Base-by-base conservation (phyloP, 345 rosid species). In the Camelina laxa region DNA sequence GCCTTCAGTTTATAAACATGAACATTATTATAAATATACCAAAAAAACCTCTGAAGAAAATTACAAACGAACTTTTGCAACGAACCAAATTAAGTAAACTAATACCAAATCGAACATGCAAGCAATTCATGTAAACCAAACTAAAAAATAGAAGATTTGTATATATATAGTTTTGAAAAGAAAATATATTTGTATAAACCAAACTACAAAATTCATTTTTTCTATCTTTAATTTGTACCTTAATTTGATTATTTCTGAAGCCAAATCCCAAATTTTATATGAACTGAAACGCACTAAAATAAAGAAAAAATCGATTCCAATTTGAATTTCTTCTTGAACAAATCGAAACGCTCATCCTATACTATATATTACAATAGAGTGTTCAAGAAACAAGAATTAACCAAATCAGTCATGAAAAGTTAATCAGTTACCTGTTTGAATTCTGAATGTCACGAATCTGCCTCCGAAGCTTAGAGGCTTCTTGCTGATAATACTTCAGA, bases 401-500 rank as follows among this genome's bases (percentile, higher is more conserved):
- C 27, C 20, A 27, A 15, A 49, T 48, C 2, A 27, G 36, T 14
- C 16, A 42, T 42, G 16, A 42, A 15, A 42, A 42, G 48, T 14
- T 42, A 42, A 42, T 42, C 16, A 42, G 16, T 42, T 30, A 70
- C 99, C 96, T 85, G 85, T 92, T 92, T 19, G 84, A 79, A 68
- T 85, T 86, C 84, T 89, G 97, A 78, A 92, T 75, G 48, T 86
- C 92, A 4, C 88, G 84, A 69, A 95, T 95, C 78, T 89, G 93
- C 60, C 80, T 78, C 12, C 93, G 85, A n/a, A 95, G 89, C 75
- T 90, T 92, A 35, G 93, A 80, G 21, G 99, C 87, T 87, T 95
- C 97, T 84, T 95, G 92, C 80, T 95, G 97, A 82, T 95, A 95
- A 63, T 78, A 88, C 99, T 92, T 70, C 5, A 69, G 14, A 51